These are phyloP conservation scores for Vanrija sp. DNA, from an alignment of 1,284 basidiomycete species.

Conservation along the genomic window DNA sequence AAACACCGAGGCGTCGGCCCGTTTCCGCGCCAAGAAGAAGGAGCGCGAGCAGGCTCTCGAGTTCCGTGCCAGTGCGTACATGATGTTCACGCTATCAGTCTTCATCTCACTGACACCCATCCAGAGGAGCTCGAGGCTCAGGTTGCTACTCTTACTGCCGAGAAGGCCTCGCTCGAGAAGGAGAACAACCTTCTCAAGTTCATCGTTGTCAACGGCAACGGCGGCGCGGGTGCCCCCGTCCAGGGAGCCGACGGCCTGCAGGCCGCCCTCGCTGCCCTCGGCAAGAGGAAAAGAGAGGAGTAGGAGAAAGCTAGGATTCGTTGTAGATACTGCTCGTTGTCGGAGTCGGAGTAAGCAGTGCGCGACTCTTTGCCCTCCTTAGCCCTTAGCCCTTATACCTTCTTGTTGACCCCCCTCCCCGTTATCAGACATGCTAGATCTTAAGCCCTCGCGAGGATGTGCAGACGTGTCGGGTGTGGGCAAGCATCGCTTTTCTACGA, in stretches of 20 bases:
- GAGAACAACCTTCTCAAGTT: constrained; percentile 96
- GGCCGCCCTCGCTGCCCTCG: constrained; percentile 32
- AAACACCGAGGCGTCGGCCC: constrained; percentile 95
- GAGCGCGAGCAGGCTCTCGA: constrained; percentile 93
- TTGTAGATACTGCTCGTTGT: not conserved
- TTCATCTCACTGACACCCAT: not conserved
- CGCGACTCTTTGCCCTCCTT: too few species aligned
- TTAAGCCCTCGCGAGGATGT: too few species aligned
- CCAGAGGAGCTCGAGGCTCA: constrained; percentile 75
- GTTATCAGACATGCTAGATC: too few species aligned
- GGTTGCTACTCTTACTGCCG: constrained; percentile 77
- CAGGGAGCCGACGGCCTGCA: constrained; percentile 21
- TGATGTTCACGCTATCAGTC: not conserved
- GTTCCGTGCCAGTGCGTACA: constrained; percentile 60
- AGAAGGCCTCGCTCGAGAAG: constrained; percentile 82
- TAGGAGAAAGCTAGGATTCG: constrained; percentile 6
- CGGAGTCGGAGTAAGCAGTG: too few species aligned
- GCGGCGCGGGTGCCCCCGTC: constrained; percentile 51
- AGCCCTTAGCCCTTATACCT: too few species aligned
- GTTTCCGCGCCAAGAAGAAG: constrained; percentile 98
- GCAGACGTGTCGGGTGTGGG: too few species aligned
- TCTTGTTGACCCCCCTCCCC: too few species aligned
- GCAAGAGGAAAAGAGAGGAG: constrained; percentile 36
- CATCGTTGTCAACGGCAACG: constrained; percentile 78
- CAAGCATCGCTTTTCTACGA: too few species aligned